Conservation (phyloP, 805 yeast genomes). For the Ogataea salicorniae region DNA sequence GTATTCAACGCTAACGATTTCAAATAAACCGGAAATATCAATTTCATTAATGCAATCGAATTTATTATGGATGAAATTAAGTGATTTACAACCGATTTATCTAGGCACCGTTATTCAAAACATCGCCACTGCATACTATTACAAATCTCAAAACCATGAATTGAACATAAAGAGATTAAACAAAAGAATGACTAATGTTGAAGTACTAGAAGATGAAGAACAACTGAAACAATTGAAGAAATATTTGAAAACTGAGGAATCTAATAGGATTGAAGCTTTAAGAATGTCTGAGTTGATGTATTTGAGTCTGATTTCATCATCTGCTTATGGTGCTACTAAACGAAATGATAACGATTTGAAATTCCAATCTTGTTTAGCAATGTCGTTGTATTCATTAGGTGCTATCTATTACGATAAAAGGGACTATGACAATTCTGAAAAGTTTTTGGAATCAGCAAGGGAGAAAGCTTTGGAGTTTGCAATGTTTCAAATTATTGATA, state of each 20-base stretch:
- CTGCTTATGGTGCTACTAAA: conserved; percentile 2
- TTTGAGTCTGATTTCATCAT: conserved; percentile 8
- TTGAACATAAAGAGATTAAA: conserved; percentile 2
- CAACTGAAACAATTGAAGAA: conserved; percentile 6
- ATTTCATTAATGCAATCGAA: conserved; percentile 26
- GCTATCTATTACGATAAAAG: conserved; percentile 64
- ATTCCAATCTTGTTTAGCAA: conserved; percentile 39
- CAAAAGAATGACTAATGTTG: not conserved
- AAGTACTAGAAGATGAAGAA: conserved; percentile 3
- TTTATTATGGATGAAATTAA: conserved; percentile 22
- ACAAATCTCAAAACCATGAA: conserved; percentile 17
- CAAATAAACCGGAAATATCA: conserved; percentile 22
- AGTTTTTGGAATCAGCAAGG: conserved; percentile 62
- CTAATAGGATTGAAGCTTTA: conserved; percentile 7
- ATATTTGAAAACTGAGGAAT: conserved; percentile 8
- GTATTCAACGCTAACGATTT: conserved; percentile 60
- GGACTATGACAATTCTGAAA: conserved; percentile 51
- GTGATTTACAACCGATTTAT: conserved; percentile 12
- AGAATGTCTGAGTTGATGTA: conserved; percentile 19
- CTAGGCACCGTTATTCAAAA: conserved; percentile 22
- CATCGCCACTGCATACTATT: conserved; percentile 25
- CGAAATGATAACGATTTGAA: conserved; percentile 1
- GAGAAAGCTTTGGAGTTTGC: conserved; percentile 64
- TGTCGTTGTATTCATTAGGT: conserved; percentile 83
- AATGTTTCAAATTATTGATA: conserved; percentile 54